Evolutionary conservation across 2,329 filamentous ascomycete genomes (phyloP).

Genomic region (Penicillium sp.): DNA sequence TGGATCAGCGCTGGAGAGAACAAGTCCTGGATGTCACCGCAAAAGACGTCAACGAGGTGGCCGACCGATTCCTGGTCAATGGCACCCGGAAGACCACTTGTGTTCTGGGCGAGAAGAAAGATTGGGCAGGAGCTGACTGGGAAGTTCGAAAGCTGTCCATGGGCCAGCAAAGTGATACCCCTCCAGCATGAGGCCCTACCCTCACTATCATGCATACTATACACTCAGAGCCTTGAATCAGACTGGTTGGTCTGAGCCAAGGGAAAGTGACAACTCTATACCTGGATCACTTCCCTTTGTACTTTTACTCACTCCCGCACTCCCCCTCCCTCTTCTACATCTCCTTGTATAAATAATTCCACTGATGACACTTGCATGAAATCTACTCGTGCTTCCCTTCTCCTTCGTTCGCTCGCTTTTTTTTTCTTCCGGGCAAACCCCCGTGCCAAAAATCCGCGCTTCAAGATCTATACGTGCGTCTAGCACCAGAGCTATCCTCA

Average conservation of each 20-base stretch:
- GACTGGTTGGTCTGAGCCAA: background rate
- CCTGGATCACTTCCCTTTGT: slow-evolving; percentile 11
- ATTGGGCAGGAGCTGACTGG: slow-evolving; percentile 70
- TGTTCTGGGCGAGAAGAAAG: slow-evolving; percentile 76
- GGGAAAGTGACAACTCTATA: slow-evolving; percentile 7
- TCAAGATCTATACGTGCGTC: slow-evolving; percentile 37
- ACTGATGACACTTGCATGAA: slow-evolving; percentile 16
- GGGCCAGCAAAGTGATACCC: slow-evolving; percentile 14
- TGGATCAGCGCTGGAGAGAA: slow-evolving; percentile 79
- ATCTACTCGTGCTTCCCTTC: background rate
- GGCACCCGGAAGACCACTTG: slow-evolving; percentile 56
- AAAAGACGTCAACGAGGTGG: slow-evolving; percentile 71
- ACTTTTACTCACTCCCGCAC: slow-evolving; percentile 10
- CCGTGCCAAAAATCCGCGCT: slow-evolving; percentile 11
- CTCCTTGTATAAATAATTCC: slow-evolving; percentile 23
- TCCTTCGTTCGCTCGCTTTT: slow-evolving; percentile 12
- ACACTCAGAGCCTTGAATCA: background rate
- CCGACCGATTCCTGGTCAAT: slow-evolving; percentile 74
- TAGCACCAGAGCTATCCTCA: slow-evolving; percentile 45
- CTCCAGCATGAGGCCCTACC: background rate
- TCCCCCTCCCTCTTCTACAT: slow-evolving; percentile 6
- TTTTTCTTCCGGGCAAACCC: slow-evolving; percentile 2
- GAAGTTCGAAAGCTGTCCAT: slow-evolving; percentile 68
- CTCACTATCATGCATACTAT: background rate
- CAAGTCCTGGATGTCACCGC: slow-evolving; percentile 79